Percentiles rank a stretch among this genome's conserved stretches.
phyloP scores from a whole-genome alignment of 2,329 filamentous ascomycete genomes.

The Trichoderma koningiopsis region DNA sequence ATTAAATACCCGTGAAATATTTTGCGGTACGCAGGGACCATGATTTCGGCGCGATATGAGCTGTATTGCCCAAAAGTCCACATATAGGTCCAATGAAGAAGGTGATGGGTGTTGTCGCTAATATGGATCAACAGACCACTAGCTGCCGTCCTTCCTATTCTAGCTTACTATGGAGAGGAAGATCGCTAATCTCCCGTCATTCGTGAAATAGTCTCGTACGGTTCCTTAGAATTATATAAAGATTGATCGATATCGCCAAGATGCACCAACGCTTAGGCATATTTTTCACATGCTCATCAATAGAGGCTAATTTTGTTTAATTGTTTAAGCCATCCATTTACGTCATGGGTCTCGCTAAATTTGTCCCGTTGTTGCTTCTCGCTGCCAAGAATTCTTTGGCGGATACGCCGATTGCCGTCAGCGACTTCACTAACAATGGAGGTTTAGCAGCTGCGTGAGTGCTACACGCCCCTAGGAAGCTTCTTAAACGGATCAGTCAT shows the following conservation, averaged over 20 bases:
- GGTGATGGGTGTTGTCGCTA: background rate
- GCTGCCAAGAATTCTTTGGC: constrained; percentile 22
- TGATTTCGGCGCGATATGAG: background rate
- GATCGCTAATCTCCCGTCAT: background rate
- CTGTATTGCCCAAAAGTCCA: background rate
- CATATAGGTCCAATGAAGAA: background rate
- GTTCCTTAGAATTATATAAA: background rate
- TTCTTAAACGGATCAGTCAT: too few relatives aligned
- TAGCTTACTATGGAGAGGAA: background rate
- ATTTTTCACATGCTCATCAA: background rate
- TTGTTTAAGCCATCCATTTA: background rate
- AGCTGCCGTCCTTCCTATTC: constrained; percentile 8
- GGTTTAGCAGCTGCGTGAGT: constrained; percentile 25
- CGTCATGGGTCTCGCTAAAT: constrained; percentile 11
- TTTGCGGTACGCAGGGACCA: background rate
- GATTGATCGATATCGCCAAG: background rate
- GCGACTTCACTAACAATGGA: constrained; percentile 25
- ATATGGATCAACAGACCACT: constrained; percentile 3
- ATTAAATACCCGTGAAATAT: background rate
- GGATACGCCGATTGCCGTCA: constrained; percentile 26
- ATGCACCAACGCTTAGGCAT: background rate
- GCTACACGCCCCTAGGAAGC: too few relatives aligned
- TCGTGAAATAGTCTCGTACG: background rate
- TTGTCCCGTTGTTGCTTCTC: constrained; percentile 18
- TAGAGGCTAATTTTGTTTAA: background rate